A percentile compares a stretch with the other conserved stretches of the same genome.
Conservation (phyloP, 2,329 filamentous ascomycete genomes). For the Pseudogymnoascus verrucosus region DNA sequence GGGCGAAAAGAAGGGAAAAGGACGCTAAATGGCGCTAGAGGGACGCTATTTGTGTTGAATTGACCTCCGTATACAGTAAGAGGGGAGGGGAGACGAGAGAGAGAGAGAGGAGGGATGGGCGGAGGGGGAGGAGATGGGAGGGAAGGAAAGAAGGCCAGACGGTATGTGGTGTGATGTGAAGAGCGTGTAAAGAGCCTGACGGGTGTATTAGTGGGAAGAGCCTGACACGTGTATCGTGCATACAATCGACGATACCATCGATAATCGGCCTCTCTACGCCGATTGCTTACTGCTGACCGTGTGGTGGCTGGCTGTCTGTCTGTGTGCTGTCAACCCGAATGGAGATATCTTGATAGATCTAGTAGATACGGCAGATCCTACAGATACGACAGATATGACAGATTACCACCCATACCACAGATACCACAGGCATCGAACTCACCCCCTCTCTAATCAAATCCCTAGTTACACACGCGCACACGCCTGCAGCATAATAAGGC, state of each 20-base stretch:
- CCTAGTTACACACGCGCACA: neutral
- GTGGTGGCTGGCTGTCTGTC: neutral
- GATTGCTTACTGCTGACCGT: neutral
- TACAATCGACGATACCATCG: neutral
- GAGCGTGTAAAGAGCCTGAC: neutral
- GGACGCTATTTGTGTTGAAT: slow-evolving; percentile 2
- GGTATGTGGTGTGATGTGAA: neutral
- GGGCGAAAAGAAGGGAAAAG: neutral
- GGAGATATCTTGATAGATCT: neutral
- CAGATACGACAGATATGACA: too few species aligned
- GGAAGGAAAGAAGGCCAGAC: neutral
- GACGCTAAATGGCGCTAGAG: too few species aligned
- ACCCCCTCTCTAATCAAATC: neutral
- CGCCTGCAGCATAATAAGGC: neutral
- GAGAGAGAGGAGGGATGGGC: too few species aligned
- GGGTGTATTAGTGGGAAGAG: neutral
- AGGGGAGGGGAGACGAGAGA: neutral
- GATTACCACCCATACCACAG: too few species aligned
- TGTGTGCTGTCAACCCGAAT: neutral
- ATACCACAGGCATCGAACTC: too few species aligned
- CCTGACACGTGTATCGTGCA: neutral
- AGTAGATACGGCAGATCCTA: too few species aligned
- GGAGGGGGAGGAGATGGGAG: neutral
- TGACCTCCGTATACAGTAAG: slow-evolving; percentile 5
- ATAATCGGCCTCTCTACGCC: neutral